These are phyloP conservation scores for Diutina siamensis DNA, from an alignment of 1,139 yeast species.

Conservation along the genomic window DNA sequence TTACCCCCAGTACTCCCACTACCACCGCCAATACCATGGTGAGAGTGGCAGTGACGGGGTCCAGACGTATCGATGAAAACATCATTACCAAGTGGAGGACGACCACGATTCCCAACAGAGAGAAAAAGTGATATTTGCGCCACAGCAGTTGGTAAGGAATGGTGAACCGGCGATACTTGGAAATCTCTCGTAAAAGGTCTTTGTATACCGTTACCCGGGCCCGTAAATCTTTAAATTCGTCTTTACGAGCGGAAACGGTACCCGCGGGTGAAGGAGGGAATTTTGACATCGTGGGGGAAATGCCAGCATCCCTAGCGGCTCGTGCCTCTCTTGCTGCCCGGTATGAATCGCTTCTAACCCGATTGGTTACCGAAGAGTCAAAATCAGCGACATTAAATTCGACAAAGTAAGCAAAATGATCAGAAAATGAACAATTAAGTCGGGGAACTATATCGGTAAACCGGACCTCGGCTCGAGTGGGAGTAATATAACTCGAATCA, in stretches of 20 bases:
- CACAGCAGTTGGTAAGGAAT: constrained; percentile 48
- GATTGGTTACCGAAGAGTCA: background rate
- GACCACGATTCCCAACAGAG: constrained; percentile 39
- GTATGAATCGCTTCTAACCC: constrained; percentile 2
- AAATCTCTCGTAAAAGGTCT: constrained; percentile 46
- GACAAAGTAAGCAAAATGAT: constrained; percentile 75
- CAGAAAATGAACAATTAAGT: constrained; percentile 66
- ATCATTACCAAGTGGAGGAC: constrained; percentile 45
- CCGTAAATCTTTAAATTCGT: constrained; percentile 15
- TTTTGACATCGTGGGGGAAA: constrained; percentile 3
- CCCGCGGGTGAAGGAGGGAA: background rate
- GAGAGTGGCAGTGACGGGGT: constrained; percentile 33
- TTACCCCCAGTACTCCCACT: constrained; percentile 51
- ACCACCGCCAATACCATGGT: constrained; percentile 41
- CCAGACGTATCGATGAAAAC: constrained; percentile 51
- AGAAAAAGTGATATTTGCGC: constrained; percentile 54
- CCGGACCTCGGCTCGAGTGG: constrained; percentile 51
- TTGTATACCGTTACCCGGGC: constrained; percentile 24
- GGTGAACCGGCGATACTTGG: constrained; percentile 42
- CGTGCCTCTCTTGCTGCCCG: constrained; percentile 17
- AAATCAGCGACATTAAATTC: background rate
- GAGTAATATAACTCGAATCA: constrained; percentile 41
- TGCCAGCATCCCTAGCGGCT: background rate
- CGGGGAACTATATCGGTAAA: constrained; percentile 57
- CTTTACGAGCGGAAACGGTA: constrained; percentile 6